Evolutionary conservation across 495 filamentous ascomycete species (phyloP), one percentile per base, ranked within the genome.

Genomic region (Cercophora sp.): DNA sequence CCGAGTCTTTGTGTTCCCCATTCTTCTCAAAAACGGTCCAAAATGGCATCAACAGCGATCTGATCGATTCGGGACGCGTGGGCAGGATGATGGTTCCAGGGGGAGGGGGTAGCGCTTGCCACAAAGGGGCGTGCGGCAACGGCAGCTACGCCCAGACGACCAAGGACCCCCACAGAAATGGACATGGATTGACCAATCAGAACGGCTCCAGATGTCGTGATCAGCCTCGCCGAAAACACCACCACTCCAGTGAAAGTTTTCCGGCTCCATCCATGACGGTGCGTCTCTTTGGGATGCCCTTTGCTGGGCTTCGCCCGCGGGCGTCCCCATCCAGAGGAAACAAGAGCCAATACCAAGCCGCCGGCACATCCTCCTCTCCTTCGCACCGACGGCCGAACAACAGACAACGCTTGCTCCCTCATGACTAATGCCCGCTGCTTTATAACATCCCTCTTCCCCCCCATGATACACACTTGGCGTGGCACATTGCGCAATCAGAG

Each of bases 161-260:
- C 6, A 39, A 43, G 39, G 43, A 57, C 55, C 55, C 62, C 64
- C 62, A 65, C 60, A 63, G 53, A 57, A 59, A 49, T 20, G 22
- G 3, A 32, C 20, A 24, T 4, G 3, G 4, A 55, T 59, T 56
- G 64, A 22, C 64, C 64, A 67, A 67, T 67, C 46, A 58, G 1
- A 65, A 31, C 2, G 32, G 29, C 29, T 18, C 59, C 31, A 57
- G 64, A 67, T 67, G 64, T 65, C 64, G 64, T 65, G 62, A 67
- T 67, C 62, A 56, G 54, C 51, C 54, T 59, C 48, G 35, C 10
- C 37, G 55, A 63, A 63, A 66, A 64, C 65, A 68, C 61, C 63
- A 66, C 61, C 62, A 58, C 59, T 57, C 53, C 29, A 31, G 48
- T 49, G 41, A 59, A 59, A 47, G 55, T 42, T 62, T 55, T 55